Evolutionary conservation across 345 rosid genomes (phyloP), one percentile per base, ranked within the genome.

Genomic region (Gossypium bickii): DNA sequence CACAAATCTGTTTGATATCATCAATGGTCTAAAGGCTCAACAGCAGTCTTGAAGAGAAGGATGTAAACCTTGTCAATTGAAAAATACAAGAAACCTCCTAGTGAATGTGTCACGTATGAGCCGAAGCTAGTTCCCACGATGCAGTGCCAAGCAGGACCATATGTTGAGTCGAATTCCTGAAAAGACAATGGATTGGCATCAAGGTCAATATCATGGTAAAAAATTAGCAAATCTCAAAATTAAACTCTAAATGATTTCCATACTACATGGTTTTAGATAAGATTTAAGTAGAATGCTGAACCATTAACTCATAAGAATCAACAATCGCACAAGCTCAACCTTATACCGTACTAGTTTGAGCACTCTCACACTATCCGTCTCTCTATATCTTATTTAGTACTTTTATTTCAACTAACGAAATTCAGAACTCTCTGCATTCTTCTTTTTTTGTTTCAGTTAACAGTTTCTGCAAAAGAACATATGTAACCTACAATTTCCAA

Each of bases 61-160:
- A 94, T 84, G 76, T 92, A 89, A 82, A 89, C 88, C 80, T 92
- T 92, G 87, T 89, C 98, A 2, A 92, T 89, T 18, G 97, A 94
- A 81, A 89, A 94, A 76, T 92, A 94, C 86, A 94, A 71, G 87
- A 94, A 94, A 72, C 98, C 98, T 77, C 98, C 98, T 0, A 82
- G 71, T 2, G 98, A 94, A 85, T 94, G 98, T 0, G 98, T 94
- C 5, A 94, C 98, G 47, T 92, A 92, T 13, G 98, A 94, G 63
- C 98, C 98, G 72, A 92, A 94, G 84, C 98, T 94, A 7, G 92
- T 89, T 29, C 98, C 98, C 48, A 94, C 98, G 9, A 94, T 89
- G 91, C 97, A 94, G 76, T 94, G 98, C 97, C 98, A 94, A 74
- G 97, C 98, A 38, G 98, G 98, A 15, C 98, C 98, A 57, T 86